Base-by-base conservation (phyloP, 176 grass and related monocot species). In the Aechmea fasciata region DNA sequence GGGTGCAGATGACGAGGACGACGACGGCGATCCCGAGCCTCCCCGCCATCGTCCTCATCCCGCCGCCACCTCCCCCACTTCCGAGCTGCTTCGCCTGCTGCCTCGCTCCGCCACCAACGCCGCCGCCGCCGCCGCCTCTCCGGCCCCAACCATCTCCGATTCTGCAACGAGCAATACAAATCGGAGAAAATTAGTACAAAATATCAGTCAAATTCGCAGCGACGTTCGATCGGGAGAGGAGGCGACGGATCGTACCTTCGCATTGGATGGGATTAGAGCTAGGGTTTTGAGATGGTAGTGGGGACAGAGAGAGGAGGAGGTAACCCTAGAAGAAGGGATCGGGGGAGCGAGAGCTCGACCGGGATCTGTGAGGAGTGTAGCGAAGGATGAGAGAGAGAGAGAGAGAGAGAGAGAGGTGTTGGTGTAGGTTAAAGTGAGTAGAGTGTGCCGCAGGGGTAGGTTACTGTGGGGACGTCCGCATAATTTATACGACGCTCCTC, bases 41-140 rank as follows among this genome's bases (percentile, higher is more conserved):
- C 5, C 28, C 57, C 65, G 77, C 68, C 33, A 80, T 66, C 26
- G 71, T 77, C 72, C 71, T 85, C 71, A 71, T 52, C 65, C 82
- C 74, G 47, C 13, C 49, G n/a, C 52, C 2, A 77, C 75, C 49
- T 64, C 25, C 49, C 11, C 52, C 3, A 78, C 75, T 48, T 64
- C 25, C 64, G 78, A 50, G 62, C 3, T 85, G 83, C 51, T 85
- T 85, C 50, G 63, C 55, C 47, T 72, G 76, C 6, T 41, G 33
- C 61, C 77, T 76, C 26, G 65, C 66, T 52, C 10, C 49, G 5
- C 52, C 3, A 78, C 75, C 63, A 71, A 15, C 33, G 33, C 33
- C 3, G 33, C 33, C 33, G 33, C 33, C 33, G 11, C 52, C 28
- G 49, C 24, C 77, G 17, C 79, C 79, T 74, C 79, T 81, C 64